These are phyloP conservation scores for Cyclocybe aegerita DNA, from an alignment of 768 basidiomycete species.

Conservation along the genomic window DNA sequence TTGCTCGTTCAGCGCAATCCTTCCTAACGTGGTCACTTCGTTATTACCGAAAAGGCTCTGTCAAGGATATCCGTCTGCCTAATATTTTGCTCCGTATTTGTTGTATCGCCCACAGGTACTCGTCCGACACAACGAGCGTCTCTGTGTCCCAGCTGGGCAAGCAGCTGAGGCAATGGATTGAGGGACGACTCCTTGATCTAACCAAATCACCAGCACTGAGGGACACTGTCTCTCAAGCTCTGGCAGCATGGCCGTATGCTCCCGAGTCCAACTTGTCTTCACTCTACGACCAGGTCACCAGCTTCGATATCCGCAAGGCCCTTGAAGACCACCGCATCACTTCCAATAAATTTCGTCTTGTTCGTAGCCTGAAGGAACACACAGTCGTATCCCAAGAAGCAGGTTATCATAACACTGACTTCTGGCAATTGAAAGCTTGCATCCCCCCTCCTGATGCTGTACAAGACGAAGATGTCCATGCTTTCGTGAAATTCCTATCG, in stretches of 20 bases:
- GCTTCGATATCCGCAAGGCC: conserved; percentile 48
- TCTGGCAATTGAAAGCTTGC: conserved; percentile 84
- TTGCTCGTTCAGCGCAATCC: conserved; percentile 69
- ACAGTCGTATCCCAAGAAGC: conserved; percentile 37
- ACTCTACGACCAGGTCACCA: conserved; percentile 44
- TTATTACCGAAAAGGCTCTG: conserved; percentile 39
- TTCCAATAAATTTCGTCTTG: conserved; percentile 77
- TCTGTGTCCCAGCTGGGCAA: conserved; percentile 33
- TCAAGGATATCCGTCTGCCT: conserved; percentile 54
- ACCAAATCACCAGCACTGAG: conserved; percentile 35
- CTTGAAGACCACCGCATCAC: conserved; percentile 60
- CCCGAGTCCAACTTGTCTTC: conserved; percentile 47
- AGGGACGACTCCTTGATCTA: conserved; percentile 47
- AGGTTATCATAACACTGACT: conserved; percentile 48
- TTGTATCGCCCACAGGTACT: conserved; percentile 57
- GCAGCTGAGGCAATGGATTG: conserved; percentile 65
- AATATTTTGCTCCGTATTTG: conserved; percentile 71
- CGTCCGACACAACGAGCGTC: conserved; percentile 26
- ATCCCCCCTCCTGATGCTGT: conserved; percentile 57
- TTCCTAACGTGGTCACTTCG: conserved; percentile 77
- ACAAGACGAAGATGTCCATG: conserved; percentile 67
- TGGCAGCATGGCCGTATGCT: conserved; percentile 76
- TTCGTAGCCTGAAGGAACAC: conserved; percentile 59
- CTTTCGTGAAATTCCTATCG: conserved; percentile 67
- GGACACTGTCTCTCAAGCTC: conserved; percentile 48